Conservation (phyloP, 345 rosid genomes). For the Eucalyptus virginea region DNA sequence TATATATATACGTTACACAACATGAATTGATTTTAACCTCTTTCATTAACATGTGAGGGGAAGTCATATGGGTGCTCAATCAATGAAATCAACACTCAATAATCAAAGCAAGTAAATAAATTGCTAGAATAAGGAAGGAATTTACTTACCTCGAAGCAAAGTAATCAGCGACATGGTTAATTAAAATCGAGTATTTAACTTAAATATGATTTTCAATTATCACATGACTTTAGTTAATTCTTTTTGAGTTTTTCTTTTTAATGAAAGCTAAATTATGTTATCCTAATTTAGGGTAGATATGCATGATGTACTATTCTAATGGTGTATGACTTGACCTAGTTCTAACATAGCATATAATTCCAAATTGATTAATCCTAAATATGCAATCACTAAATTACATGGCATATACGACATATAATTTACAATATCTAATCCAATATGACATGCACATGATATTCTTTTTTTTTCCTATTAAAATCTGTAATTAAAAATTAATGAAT, state of each 20-base stretch:
- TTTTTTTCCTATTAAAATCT: too few species aligned
- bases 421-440: background rate
- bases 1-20: background rate
- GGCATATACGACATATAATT: background rate
- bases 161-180: background rate
- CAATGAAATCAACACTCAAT: too few species aligned
- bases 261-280: too few species aligned
- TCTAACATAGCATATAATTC: background rate
- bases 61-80: background rate
- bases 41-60: background rate
- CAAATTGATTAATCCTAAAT: background rate
- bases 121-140: background rate
- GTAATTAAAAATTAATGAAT: too few species aligned
- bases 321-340: background rate
- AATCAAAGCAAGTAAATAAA: background rate
- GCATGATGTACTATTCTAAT: background rate
- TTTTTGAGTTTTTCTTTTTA: too few species aligned
- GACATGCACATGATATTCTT: background rate
- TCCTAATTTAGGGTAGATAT: background rate
- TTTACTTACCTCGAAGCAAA: background rate
- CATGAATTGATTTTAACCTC: background rate
- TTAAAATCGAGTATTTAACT: background rate
- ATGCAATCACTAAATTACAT: background rate
- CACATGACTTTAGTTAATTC: background rate
- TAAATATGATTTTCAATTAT: too few species aligned